These are phyloP conservation scores for Xylariaceae sp. DNA, from an alignment of 2,329 filamentous ascomycete species.

Conservation along the genomic window DNA sequence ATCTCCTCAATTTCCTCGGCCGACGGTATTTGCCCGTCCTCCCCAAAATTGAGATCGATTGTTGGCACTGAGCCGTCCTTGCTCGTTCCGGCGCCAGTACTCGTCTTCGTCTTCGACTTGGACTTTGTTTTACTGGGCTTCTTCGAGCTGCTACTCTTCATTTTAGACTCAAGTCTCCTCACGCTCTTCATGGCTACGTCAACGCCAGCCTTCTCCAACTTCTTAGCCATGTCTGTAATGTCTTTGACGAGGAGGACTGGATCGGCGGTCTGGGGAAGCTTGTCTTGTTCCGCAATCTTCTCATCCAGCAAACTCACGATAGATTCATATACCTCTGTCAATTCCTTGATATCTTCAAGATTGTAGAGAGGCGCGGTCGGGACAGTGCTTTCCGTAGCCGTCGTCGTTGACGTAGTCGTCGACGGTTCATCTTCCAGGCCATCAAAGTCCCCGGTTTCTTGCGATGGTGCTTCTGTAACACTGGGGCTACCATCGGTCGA, in stretches of 20 bases:
- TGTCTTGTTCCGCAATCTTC: slow-evolving; percentile 64
- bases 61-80: slow-evolving; percentile 34
- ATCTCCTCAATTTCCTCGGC: slow-evolving; percentile 50
- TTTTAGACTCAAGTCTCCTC: slow-evolving; percentile 46
- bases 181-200: slow-evolving; percentile 67
- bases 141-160: slow-evolving; percentile 36
- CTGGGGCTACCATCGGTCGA: slow-evolving; percentile 37
- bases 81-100: slow-evolving; percentile 34
- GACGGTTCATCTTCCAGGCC: slow-evolving; percentile 69
- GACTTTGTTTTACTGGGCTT: slow-evolving; percentile 42
- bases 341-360: slow-evolving; percentile 61
- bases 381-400: slow-evolving; percentile 44
- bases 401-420: slow-evolving; percentile 35
- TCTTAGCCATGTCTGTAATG: slow-evolving; percentile 59
- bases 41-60: slow-evolving; percentile 36
- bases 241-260: slow-evolving; percentile 70
- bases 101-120: slow-evolving; percentile 31
- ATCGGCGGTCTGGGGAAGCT: slow-evolving; percentile 64
- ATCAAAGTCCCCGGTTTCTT: slow-evolving; percentile 52
- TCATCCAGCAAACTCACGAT: slow-evolving; percentile 69
- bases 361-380: slow-evolving; percentile 64
- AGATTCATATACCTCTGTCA: slow-evolving; percentile 57
- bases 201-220: slow-evolving; percentile 64
- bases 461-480: slow-evolving; percentile 43
- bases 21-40: slow-evolving; percentile 40